Evolutionary conservation across 192 early-diverging fungal species (phyloP).

Genomic region (Entomortierella beljakovae): DNA sequence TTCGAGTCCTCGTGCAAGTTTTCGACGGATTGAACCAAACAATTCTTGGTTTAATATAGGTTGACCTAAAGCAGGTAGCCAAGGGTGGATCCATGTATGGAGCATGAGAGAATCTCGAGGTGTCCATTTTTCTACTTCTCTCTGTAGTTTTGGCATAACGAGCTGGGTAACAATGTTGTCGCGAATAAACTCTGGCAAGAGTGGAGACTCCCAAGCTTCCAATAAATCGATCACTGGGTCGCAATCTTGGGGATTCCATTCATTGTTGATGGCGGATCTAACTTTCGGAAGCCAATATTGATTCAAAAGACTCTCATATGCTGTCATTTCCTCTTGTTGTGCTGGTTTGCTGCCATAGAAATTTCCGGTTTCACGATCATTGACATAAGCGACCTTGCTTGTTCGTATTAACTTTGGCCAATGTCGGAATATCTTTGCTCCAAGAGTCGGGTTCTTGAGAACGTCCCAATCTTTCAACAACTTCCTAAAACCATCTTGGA

Average conservation of each 20-base stretch:
- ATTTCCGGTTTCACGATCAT: constrained; percentile 10
- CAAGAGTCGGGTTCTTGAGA: constrained; percentile 66
- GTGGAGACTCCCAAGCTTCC: constrained; percentile 73
- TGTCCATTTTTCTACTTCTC: constrained; percentile 73
- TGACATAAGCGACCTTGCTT: constrained; percentile 39
- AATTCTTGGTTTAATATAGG: constrained; percentile 60
- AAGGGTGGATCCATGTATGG: constrained; percentile 85
- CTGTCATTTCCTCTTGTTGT: constrained; percentile 66
- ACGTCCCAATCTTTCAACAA: constrained; percentile 72
- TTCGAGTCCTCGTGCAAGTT: constrained; percentile 63
- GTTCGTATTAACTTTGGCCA: constrained; percentile 70
- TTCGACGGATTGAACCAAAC: constrained; percentile 69
- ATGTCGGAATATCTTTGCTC: constrained; percentile 60
- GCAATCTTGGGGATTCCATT: constrained; percentile 74
- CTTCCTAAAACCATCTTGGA: constrained; percentile 50
- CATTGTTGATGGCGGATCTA: constrained; percentile 82
- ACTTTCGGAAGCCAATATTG: constrained; percentile 82
- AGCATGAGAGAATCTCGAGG: constrained; percentile 68
- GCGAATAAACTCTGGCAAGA: constrained; percentile 79
- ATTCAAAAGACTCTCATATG: constrained; percentile 83
- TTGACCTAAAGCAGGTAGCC: constrained; percentile 76
- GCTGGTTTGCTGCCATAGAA: constrained; percentile 19
- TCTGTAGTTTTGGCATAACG: constrained; percentile 80
- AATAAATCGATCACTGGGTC: constrained; percentile 76
- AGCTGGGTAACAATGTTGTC: constrained; percentile 84